Evolutionary conservation across 208 protist genomes (phyloP), one percentile per base, ranked within the genome.

Genomic region (Polymyxa betae): DNA sequence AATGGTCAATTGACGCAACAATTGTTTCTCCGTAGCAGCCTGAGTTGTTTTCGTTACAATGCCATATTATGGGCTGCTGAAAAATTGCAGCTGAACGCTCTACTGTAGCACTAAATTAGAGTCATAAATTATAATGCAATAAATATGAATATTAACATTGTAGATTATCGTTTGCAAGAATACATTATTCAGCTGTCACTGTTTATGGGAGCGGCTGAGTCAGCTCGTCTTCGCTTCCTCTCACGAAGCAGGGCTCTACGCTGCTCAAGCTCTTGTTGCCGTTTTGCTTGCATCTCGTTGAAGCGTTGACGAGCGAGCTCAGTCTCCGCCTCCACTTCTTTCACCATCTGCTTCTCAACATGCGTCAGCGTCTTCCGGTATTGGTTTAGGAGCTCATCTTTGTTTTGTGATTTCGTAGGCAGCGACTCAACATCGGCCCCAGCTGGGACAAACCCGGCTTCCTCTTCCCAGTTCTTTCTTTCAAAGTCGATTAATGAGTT

Each of bases 261-360:
- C 35, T 82, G 5, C 72, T 82, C 72, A 20, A 82, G 5, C 12
- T 82, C 72, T 5, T 82, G 72, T n/a, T 82, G 72, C 16, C 72
- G 72, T n/a, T 82, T 82, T n/a, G 5, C n/a, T n/a, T 82, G 72
- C 72, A 82, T 82, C 16, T 82, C 72, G 35, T 5, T 43, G n/a
- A 82, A 82, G 10, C 72, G 72, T 82, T 82, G n/a, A 5, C 72
- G 5, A 40, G 72, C 72, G n/a, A 43, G n/a, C 16, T 82, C 72
- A 12, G 72, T 82, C n/a, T 82, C 72, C n/a, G 72, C 72, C 72
- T 82, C 72, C 5, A 82, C 40, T n/a, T 82, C 72, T 43, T 43
- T 35, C n/a, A 82, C 72, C 72, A 82, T 82, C n/a, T 82, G 72
- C 72, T 82, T 82, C 72, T 82, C 72, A 5, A 82, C 72, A 82